Percentiles rank a stretch among this genome's conserved stretches.
Conservation (phyloP, 2,329 filamentous ascomycete genomes). For the Dendrostoma leiphaemia region DNA sequence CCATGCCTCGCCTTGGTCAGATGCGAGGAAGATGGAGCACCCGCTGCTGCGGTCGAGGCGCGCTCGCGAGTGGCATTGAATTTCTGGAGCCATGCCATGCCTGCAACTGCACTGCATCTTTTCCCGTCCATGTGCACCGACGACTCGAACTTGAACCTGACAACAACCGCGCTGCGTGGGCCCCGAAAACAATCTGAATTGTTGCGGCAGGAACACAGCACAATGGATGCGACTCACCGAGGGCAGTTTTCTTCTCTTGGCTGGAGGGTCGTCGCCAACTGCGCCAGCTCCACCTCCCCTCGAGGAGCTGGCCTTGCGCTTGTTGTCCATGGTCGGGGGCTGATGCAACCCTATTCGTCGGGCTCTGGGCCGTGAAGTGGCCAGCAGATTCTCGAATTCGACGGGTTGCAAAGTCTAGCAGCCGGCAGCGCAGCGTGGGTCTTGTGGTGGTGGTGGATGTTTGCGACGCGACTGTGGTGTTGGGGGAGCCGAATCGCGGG, state of each 20-base stretch:
- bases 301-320: slow-evolving; percentile 49
- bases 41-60: neutral
- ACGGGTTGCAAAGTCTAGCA: slow-evolving; percentile 5
- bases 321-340: slow-evolving; percentile 48
- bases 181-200: slow-evolving; percentile 9
- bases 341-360: slow-evolving; percentile 11
- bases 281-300: slow-evolving; percentile 39
- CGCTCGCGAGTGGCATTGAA: slow-evolving; percentile 1
- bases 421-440: neutral
- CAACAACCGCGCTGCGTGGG: slow-evolving; percentile 16
- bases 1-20: neutral
- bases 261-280: slow-evolving; percentile 51
- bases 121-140: neutral
- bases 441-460: neutral
- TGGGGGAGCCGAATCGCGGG: neutral
- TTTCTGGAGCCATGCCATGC: neutral
- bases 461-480: slow-evolving; percentile 1
- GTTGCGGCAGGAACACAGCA: slow-evolving; percentile 13
- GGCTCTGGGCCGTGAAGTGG: neutral
- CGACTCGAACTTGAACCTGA: slow-evolving; percentile 1
- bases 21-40: slow-evolving; percentile 5
- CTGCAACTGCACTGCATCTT: slow-evolving; percentile 1
- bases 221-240: slow-evolving; percentile 39
- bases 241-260: slow-evolving; percentile 54
- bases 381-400: neutral